phyloP scores from a whole-genome alignment of 2,329 filamentous ascomycete genomes.

The Pseudogymnoascus sp. region DNA sequence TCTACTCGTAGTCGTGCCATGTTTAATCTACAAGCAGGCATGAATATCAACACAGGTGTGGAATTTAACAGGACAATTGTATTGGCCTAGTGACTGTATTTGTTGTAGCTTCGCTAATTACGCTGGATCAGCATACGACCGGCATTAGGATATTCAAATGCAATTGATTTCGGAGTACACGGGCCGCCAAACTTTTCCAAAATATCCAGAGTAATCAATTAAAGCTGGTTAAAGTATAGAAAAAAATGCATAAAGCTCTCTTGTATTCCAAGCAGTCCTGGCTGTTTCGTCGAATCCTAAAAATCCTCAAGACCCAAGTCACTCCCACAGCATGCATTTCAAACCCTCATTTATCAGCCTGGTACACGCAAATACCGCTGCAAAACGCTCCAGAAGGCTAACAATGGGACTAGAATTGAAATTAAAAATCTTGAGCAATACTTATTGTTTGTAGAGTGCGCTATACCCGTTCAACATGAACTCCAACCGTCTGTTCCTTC shows the following conservation, averaged over 20 bases:
- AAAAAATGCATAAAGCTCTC: neutral
- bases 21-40: neutral
- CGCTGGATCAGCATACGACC: neutral
- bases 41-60: neutral
- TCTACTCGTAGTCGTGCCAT: neutral
- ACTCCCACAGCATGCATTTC: neutral
- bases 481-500: too few species aligned
- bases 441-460: too few species aligned
- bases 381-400: too few species aligned
- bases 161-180: neutral
- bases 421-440: too few species aligned
- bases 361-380: too few species aligned
- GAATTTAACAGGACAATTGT: neutral
- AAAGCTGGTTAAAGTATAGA: neutral
- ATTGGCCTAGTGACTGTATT: neutral
- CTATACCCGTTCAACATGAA: too few species aligned
- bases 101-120: neutral
- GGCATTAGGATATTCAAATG: neutral
- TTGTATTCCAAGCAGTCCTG: neutral
- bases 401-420: too few species aligned
- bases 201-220: neutral
- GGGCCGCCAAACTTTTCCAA: neutral
- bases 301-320: neutral
- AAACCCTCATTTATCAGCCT: too few species aligned
- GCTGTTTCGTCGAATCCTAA: neutral